Evolutionary conservation across 2,329 filamentous ascomycete genomes (phyloP).

Genomic region (Verticillium nubilum): DNA sequence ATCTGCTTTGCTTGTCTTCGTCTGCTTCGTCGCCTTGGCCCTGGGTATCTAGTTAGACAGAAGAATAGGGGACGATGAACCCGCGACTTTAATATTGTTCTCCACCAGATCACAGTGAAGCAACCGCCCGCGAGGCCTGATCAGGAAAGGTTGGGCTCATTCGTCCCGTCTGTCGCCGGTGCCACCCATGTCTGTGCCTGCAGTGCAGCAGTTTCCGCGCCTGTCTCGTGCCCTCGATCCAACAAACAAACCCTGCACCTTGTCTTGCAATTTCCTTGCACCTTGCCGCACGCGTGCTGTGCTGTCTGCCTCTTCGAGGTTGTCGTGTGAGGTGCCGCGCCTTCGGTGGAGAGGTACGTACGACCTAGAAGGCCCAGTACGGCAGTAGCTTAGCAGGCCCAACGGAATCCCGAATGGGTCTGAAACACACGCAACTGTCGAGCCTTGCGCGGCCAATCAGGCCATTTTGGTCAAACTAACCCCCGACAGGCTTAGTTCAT

Average conservation of each 20-base stretch:
- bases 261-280: background rate
- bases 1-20: background rate
- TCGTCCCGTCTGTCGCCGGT: background rate
- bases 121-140: constrained; percentile 5
- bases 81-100: constrained; percentile 13
- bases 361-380: no score
- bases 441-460: background rate
- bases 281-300: background rate
- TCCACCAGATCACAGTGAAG: constrained; percentile 8
- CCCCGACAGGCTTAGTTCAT: background rate
- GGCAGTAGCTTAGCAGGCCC: no score
- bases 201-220: background rate
- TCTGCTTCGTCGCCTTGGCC: background rate
- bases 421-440: background rate
- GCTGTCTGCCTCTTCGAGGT: background rate
- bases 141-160: background rate
- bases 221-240: background rate
- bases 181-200: background rate
- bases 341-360: no score
- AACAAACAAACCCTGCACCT: background rate
- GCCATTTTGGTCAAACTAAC: background rate
- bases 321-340: background rate
- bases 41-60: background rate
- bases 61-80: constrained; percentile 1
- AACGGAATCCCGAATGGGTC: background rate